A percentile compares a stretch with the other conserved stretches of the same genome.
phyloP scores from a whole-genome alignment of 345 rosid species.

The Citrus trifoliata region DNA sequence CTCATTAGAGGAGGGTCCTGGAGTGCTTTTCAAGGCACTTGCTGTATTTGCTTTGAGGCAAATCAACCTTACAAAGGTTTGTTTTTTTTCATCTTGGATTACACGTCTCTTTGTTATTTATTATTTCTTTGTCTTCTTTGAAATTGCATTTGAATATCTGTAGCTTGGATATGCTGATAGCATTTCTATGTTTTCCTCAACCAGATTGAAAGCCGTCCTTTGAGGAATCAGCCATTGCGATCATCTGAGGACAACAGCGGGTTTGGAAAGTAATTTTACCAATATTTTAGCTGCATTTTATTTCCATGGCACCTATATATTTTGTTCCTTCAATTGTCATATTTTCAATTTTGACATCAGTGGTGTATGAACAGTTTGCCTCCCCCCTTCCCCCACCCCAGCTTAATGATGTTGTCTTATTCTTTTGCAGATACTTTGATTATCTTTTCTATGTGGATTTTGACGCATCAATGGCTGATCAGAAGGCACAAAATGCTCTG shows the following conservation, averaged over 20 bases:
- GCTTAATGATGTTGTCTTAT: not conserved
- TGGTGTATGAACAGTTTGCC: not conserved
- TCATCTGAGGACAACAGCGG: conserved; percentile 57
- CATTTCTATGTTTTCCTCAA: conserved; percentile 10
- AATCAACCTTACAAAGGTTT: conserved; percentile 87
- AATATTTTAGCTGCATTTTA: conserved; percentile 1
- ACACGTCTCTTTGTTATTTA: not conserved
- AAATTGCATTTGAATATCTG: conserved; percentile 1
- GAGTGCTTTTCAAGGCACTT: conserved; percentile 96
- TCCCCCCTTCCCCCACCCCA: not conserved
- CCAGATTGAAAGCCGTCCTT: conserved; percentile 97
- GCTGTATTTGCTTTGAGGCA: conserved; percentile 92
- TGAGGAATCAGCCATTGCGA: conserved; percentile 62
- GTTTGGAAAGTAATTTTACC: conserved; percentile 42
- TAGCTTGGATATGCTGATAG: conserved; percentile 2
- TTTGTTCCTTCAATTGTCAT: not conserved
- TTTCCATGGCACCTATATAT: not conserved
- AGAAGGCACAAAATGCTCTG: conserved; percentile 87
- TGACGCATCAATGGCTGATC: conserved; percentile 96
- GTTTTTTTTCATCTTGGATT: not conserved
- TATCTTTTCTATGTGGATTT: conserved; percentile 95
- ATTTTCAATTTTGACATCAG: not conserved
- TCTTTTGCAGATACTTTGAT: conserved; percentile 66
- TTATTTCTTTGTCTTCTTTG: not conserved
- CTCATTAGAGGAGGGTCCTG: conserved; percentile 97